A percentile compares a stretch with the other conserved stretches of the same genome.
These are phyloP conservation scores for Hansenula anomala DNA, from an alignment of 1,139 yeast genomes.

Conservation along the genomic window DNA sequence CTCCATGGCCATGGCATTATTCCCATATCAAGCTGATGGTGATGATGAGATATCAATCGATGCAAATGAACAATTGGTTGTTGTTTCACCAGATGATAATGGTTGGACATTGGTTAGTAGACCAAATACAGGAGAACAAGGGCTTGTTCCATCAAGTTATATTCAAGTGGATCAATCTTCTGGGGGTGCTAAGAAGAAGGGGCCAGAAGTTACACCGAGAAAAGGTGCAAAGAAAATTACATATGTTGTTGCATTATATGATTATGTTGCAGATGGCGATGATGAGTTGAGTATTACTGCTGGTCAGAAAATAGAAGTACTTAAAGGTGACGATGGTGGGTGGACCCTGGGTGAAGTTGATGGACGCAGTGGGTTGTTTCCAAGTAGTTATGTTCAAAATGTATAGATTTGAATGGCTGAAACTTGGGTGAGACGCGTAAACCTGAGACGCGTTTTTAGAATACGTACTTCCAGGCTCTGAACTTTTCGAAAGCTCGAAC, in stretches of 20 bases:
- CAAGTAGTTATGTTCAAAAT: slow-evolving; percentile 55
- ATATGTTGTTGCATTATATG: slow-evolving; percentile 73
- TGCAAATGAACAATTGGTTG: slow-evolving; percentile 57
- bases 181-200: slow-evolving; percentile 41
- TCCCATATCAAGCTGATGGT: slow-evolving; percentile 65
- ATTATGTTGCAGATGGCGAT: slow-evolving; percentile 75
- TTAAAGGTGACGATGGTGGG: slow-evolving; percentile 81
- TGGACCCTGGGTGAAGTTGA: slow-evolving; percentile 93
- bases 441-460: no score
- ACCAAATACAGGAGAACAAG: slow-evolving; percentile 43
- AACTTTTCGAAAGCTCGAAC: no score
- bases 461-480: no score
- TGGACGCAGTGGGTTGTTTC: slow-evolving; percentile 71
- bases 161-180: slow-evolving; percentile 56
- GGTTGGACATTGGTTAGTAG: slow-evolving; percentile 79
- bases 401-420: background rate
- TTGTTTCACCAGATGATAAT: slow-evolving; percentile 74
- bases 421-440: no score
- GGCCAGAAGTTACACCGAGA: slow-evolving; percentile 82
- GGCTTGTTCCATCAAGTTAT: slow-evolving; percentile 86
- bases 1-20: slow-evolving; percentile 42
- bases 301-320: slow-evolving; percentile 72
- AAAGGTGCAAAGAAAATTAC: slow-evolving; percentile 43
- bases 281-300: slow-evolving; percentile 70
- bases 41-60: slow-evolving; percentile 65